Percentiles rank a stretch among this genome's conserved stretches.
Conservation (phyloP, 352 stramenopile genomes). For the Globisporangium viniferum region DNA sequence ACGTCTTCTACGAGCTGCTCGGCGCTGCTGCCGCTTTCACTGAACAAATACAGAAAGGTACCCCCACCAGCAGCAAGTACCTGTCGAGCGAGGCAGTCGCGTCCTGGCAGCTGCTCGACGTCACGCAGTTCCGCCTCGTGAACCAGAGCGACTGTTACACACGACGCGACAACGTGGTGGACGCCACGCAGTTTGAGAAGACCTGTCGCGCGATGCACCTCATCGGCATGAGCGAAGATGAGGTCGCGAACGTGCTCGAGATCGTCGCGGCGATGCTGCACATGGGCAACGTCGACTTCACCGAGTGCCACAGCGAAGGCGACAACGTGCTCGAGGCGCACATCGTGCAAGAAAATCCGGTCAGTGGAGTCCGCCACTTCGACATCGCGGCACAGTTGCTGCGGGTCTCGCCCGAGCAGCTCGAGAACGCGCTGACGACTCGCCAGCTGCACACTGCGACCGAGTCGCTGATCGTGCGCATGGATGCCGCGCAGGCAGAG, state of each 20-base stretch:
- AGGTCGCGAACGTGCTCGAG: conserved; percentile 64
- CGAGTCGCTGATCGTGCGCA: conserved; percentile 67
- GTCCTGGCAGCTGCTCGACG: conserved; percentile 33
- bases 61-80: not conserved
- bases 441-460: conserved; percentile 59
- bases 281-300: conserved; percentile 84
- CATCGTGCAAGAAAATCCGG: conserved; percentile 8
- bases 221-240: conserved; percentile 60
- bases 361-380: conserved; percentile 33
- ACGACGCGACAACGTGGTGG: conserved; percentile 63
- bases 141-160: conserved; percentile 71
- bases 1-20: conserved; percentile 88
- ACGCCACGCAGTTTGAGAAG: conserved; percentile 58
- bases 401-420: conserved; percentile 44
- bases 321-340: conserved; percentile 26
- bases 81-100: conserved; percentile 10
- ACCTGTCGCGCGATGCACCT: conserved; percentile 69
- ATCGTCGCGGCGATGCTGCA: conserved; percentile 84
- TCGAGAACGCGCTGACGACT: conserved; percentile 63
- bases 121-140: conserved; percentile 54
- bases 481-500: conserved; percentile 60
- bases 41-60: conserved; percentile 1
- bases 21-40: conserved; percentile 22
- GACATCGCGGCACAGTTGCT: conserved; percentile 52
- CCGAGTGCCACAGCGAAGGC: conserved; percentile 14